Evolutionary conservation across 495 filamentous ascomycete genomes (phyloP), one percentile per base, ranked within the genome.

Genomic region (Articulospora tetracladia): DNA sequence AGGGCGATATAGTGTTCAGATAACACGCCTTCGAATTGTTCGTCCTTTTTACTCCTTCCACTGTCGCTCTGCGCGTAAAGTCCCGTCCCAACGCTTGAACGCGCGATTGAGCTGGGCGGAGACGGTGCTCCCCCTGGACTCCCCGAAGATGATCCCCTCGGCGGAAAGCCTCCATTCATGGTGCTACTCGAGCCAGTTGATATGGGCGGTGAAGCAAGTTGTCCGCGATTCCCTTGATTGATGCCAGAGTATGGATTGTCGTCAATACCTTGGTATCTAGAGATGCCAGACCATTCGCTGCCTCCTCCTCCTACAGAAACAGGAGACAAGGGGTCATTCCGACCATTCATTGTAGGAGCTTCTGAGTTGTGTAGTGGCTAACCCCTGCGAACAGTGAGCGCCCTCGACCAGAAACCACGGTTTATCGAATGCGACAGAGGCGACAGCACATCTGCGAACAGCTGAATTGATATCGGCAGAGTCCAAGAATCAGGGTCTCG

Each of bases 221-320:
- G 83, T 57, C 85, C 83, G 63, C 84, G 83, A 66, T 74, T 81
- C 63, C 78, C 79, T 50, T 71, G 69, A 66, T 74, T 74, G 27
- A 85, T 79, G 25, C 22, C 20, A 50, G 81, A 81, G 57, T 81
- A 82, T 26, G 80, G 75, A 48, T 77, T 68, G 68, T 85, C 77
- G 61, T 78, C 78, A 59, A 79, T 75, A 65, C 66, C 65, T 46
- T 69, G 70, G 50, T 95, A 93, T 66, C 84, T 82, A 51, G 86
- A 83, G 61, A 89, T 82, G 52, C 86, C 88, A 23, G 91, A 92
- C 92, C 91, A 96, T 74, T 96, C 92, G 75, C 86, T 95, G 65
- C 87, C 84, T 44, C n/a, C n/a, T 68, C 87, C 84, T 68, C 86
- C 84, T 80, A 82, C 63, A 71, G 91, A 93, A 70, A 90, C 86